Evolutionary conservation across 306 rosid species (phyloP), one percentile per base, ranked within the genome.

Genomic region (Begonia masoniana): DNA sequence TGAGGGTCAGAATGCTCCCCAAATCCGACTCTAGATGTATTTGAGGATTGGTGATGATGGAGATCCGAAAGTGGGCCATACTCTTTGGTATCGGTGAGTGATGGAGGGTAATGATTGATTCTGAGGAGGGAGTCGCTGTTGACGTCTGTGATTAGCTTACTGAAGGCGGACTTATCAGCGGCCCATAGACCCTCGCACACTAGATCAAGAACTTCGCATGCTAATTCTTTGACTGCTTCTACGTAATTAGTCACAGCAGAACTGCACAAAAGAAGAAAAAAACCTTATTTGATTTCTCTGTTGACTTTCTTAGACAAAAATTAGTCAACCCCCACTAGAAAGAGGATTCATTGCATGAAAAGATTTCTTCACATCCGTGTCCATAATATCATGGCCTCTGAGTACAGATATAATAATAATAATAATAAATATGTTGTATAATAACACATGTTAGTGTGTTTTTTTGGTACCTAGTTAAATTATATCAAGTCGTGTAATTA

Each of bases 1-100:
- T 91, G 97, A 75, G 96, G 96, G 76, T 91, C 97, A 47, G 94
- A 80, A 75, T 91, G 97, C 72, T 85, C 97, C 39, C 97, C 96
- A 52, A 91, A 91, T 0, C 97, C 97, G 35, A 91, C 53, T 39
- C 48, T 47, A 35, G 31, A 26, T 3, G 35, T 69, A 6, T 48
- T 51, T 7, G 15, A 36, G 6, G 15, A 45, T 12, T 21, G 53
- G n/a, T 61, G 6, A 9, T n/a, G 60, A 51, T 52, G 50, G 6
- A 24, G 53, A 0, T 54, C 56, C 24, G 72, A 17, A 17, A 17
- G 19, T 17, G 19, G 19, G 19, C 19, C 19, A 17, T 17, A 17
- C 19, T 17, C 19, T 17, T 17, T 17, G 19, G 1, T 17, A 1
- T 17, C 19, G 1, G 19, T 55, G 4, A 16, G 8, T 0, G 45